phyloP scores from a whole-genome alignment of 2,329 filamentous ascomycete species.

The Diaporthe vexans region DNA sequence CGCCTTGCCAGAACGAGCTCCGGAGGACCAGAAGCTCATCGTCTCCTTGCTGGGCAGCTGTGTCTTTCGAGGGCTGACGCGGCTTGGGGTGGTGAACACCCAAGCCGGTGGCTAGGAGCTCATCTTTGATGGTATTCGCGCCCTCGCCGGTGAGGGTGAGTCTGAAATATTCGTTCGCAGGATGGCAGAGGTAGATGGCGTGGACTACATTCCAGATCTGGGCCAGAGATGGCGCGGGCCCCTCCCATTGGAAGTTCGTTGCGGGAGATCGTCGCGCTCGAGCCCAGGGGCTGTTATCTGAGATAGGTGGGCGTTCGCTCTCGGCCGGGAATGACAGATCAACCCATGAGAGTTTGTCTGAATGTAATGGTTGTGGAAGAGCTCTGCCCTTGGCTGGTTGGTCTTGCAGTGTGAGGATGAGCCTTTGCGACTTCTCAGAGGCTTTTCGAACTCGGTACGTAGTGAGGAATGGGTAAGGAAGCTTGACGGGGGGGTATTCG shows the following conservation, averaged over 20 bases:
- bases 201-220: conserved; percentile 63
- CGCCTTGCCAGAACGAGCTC: conserved; percentile 49
- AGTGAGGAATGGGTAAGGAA: conserved; percentile 62
- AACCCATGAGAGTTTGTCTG: conserved; percentile 53
- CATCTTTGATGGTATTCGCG: conserved; percentile 50
- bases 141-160: conserved; percentile 55
- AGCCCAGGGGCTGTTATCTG: conserved; percentile 56
- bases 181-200: conserved; percentile 58
- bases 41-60: background rate
- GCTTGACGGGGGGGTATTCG: conserved; percentile 55
- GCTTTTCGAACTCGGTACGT: conserved; percentile 54
- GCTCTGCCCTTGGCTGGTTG: conserved; percentile 50
- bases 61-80: conserved; percentile 48
- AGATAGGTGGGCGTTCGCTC: conserved; percentile 46
- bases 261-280: conserved; percentile 59
- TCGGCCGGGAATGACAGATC: conserved; percentile 49
- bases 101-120: conserved; percentile 35
- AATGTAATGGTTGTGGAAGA: conserved; percentile 55
- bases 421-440: conserved; percentile 45
- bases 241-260: conserved; percentile 57
- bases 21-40: conserved; percentile 63
- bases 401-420: conserved; percentile 52
- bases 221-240: conserved; percentile 54
- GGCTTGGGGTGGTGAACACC: conserved; percentile 52
- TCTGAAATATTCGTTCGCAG: conserved; percentile 59